Percentiles rank a stretch among this genome's conserved stretches.
These are phyloP conservation scores for Zymoseptoria ardabiliae DNA, from an alignment of 2,329 filamentous ascomycete genomes.

Conservation along the genomic window DNA sequence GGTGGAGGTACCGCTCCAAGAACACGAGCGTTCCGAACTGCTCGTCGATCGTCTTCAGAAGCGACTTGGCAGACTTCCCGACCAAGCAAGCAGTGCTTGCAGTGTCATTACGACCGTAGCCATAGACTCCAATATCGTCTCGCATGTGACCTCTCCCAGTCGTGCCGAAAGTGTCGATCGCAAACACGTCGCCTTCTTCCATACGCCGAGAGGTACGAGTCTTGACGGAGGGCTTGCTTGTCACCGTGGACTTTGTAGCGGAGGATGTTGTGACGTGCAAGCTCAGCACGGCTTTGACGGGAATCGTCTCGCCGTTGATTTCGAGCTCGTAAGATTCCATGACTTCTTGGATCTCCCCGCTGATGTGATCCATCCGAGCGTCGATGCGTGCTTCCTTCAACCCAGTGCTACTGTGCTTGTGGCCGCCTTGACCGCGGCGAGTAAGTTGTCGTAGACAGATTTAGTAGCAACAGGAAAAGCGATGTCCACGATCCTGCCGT, in stretches of 20 bases:
- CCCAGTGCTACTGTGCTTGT: conserved; percentile 69
- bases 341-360: conserved; percentile 74
- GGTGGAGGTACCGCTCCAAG: conserved; percentile 83
- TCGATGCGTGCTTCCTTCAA: conserved; percentile 87
- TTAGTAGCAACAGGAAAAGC: conserved; percentile 64
- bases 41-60: conserved; percentile 87
- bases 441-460: conserved; percentile 59
- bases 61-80: conserved; percentile 72
- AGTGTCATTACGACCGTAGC: conserved; percentile 72
- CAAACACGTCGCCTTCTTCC: conserved; percentile 94
- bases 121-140: conserved; percentile 80
- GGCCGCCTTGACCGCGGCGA: conserved; percentile 59
- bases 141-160: conserved; percentile 82
- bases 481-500: conserved; percentile 63
- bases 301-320: conserved; percentile 68
- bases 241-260: conserved; percentile 86
- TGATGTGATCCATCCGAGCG: conserved; percentile 78
- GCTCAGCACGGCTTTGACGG: conserved; percentile 79
- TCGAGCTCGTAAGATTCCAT: conserved; percentile 93
- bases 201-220: conserved; percentile 84
- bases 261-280: conserved; percentile 81
- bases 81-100: conserved; percentile 69
- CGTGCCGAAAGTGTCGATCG: conserved; percentile 92
- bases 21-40: conserved; percentile 92
- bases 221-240: conserved; percentile 92